Percentiles rank a stretch among this genome's conserved stretches.
Evolutionary conservation across 163 green algal genomes (phyloP).

Genomic region (Volvox carteri): DNA sequence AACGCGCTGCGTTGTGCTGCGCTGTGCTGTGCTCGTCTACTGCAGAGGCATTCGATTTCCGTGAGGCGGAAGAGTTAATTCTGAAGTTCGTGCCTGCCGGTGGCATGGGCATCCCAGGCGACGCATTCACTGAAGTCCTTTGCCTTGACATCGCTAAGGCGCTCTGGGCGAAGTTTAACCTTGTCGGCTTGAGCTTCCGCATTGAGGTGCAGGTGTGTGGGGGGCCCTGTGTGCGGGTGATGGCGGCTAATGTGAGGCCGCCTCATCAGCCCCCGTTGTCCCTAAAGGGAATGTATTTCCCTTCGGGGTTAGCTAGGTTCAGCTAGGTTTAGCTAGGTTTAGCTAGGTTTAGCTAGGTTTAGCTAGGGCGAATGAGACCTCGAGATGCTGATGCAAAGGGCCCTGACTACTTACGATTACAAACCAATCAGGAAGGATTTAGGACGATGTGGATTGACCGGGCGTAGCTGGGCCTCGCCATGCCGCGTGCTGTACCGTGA

Average conservation of each 20-base stretch:
- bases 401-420: too few relatives aligned
- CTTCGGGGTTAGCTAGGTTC: neutral
- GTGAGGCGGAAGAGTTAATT: neutral
- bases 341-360: neutral
- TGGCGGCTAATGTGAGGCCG: neutral
- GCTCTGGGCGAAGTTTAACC: slow-evolving; percentile 8
- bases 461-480: too few relatives aligned
- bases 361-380: too few relatives aligned
- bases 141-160: slow-evolving; percentile 28
- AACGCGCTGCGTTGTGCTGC: neutral
- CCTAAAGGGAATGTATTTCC: neutral
- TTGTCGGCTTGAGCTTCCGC: slow-evolving; percentile 19
- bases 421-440: too few relatives aligned
- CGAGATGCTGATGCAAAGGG: too few relatives aligned
- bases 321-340: neutral
- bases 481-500: too few relatives aligned
- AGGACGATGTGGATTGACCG: too few relatives aligned
- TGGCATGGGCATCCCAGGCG: neutral
- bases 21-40: neutral
- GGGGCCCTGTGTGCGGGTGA: too few relatives aligned
- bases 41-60: slow-evolving; percentile 38
- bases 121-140: slow-evolving; percentile 8
- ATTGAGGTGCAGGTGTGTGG: slow-evolving; percentile 43
- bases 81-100: neutral
- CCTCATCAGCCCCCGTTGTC: too few relatives aligned